phyloP scores from a whole-genome alignment of 1,284 basidiomycete species.

The Cutaneotrichosporon cavernicola region DNA sequence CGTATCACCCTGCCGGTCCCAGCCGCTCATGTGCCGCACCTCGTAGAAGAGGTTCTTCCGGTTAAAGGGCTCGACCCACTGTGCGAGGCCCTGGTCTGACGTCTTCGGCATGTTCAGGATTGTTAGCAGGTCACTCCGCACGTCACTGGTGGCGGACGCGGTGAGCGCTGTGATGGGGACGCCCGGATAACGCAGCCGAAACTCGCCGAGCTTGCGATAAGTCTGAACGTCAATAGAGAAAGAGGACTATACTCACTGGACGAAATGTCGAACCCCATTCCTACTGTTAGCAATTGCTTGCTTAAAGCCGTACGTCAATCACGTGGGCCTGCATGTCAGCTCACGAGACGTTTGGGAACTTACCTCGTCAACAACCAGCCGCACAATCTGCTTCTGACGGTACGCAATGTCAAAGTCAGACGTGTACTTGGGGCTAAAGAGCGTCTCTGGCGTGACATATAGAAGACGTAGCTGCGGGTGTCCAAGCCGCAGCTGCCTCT shows the following conservation, averaged over 20 bases:
- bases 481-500: slow-evolving; percentile 63
- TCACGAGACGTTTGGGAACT: slow-evolving; percentile 20
- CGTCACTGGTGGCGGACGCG: slow-evolving; percentile 57
- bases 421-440: slow-evolving; percentile 62
- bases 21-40: slow-evolving; percentile 14
- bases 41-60: slow-evolving; percentile 77
- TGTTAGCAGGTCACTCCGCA: slow-evolving; percentile 68
- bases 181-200: slow-evolving; percentile 65
- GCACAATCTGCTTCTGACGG: slow-evolving; percentile 61
- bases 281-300: not conserved
- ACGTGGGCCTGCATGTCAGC: slow-evolving; percentile 66
- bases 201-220: slow-evolving; percentile 68
- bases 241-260: slow-evolving; percentile 34
- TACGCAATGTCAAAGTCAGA: slow-evolving; percentile 60
- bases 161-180: slow-evolving; percentile 70
- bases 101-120: slow-evolving; percentile 60
- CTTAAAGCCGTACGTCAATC: slow-evolving; percentile 59
- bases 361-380: slow-evolving; percentile 79
- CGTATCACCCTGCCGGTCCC: slow-evolving; percentile 10
- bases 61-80: slow-evolving; percentile 74
- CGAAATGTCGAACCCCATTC: slow-evolving; percentile 85
- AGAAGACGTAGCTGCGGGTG: slow-evolving; percentile 65
- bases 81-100: slow-evolving; percentile 57
- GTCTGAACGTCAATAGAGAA: slow-evolving; percentile 49
- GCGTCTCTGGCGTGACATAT: slow-evolving; percentile 76